A percentile compares a stretch with the other conserved stretches of the same genome.
Evolutionary conservation across 2,329 filamentous ascomycete genomes (phyloP).

Genomic region (Cytospora leucostoma): DNA sequence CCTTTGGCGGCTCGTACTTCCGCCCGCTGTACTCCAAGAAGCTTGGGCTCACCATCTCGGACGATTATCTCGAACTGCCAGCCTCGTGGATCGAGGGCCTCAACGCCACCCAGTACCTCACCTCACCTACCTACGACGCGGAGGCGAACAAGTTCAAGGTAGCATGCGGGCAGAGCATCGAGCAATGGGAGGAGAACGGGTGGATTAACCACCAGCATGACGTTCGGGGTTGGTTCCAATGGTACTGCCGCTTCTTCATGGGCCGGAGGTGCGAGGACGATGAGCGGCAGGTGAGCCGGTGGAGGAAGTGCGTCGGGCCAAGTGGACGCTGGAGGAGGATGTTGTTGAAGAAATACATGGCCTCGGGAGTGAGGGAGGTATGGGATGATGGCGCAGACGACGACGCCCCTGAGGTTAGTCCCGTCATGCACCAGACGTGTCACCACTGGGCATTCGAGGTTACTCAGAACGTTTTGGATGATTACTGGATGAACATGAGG

Average conservation of each 20-base stretch:
- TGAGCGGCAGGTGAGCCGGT: slow-evolving; percentile 52
- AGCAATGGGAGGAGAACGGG: slow-evolving; percentile 56
- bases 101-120: slow-evolving; percentile 42
- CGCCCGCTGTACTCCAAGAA: slow-evolving; percentile 47
- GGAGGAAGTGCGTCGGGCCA: slow-evolving; percentile 54
- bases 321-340: slow-evolving; percentile 53
- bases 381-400: slow-evolving; percentile 48
- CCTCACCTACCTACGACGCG: slow-evolving; percentile 44
- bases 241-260: slow-evolving; percentile 55
- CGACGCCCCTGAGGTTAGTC: slow-evolving; percentile 48
- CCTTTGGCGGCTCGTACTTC: slow-evolving; percentile 55
- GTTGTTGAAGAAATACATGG: slow-evolving; percentile 53
- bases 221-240: slow-evolving; percentile 58
- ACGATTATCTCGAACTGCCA: slow-evolving; percentile 51
- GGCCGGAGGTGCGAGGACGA: slow-evolving; percentile 54
- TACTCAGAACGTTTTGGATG: slow-evolving; percentile 50
- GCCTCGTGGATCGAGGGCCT: slow-evolving; percentile 45
- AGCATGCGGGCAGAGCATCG: slow-evolving; percentile 53
- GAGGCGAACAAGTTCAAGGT: slow-evolving; percentile 56
- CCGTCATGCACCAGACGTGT: slow-evolving; percentile 58
- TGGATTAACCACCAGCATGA: slow-evolving; percentile 58
- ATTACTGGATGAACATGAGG: slow-evolving; percentile 42
- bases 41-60: slow-evolving; percentile 43
- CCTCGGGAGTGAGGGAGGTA: slow-evolving; percentile 43
- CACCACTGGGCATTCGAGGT: slow-evolving; percentile 58